Conservation (phyloP, 2,329 filamentous ascomycete genomes). For the Zymoseptoria brevis region DNA sequence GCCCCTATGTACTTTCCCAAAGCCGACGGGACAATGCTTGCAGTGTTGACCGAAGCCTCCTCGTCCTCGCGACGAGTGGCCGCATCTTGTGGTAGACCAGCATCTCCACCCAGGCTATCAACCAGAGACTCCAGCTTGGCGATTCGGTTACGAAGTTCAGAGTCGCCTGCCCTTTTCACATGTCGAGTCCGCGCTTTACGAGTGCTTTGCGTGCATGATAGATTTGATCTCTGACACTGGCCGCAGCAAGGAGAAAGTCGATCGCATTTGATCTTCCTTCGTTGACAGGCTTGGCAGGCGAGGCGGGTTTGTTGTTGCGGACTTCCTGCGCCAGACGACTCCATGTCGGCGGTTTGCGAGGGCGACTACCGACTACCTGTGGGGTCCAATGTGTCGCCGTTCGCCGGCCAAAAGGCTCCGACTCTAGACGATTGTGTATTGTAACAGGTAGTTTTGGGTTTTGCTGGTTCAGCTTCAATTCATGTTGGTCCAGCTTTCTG, state of each 20-base stretch:
- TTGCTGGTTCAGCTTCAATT: not conserved
- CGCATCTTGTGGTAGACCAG: constrained; percentile 2
- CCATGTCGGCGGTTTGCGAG: not conserved
- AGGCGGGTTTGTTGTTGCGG: constrained; percentile 19
- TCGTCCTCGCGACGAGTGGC: not conserved
- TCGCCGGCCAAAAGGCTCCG: no score
- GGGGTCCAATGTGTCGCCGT: not conserved
- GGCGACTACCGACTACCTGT: not conserved
- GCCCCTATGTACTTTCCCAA: constrained; percentile 19
- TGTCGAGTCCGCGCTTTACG: constrained; percentile 23
- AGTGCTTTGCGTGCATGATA: constrained; percentile 19
- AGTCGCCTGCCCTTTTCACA: constrained; percentile 20
- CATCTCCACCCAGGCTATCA: constrained; percentile 23
- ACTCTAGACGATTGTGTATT: no score
- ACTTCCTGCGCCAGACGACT: not conserved
- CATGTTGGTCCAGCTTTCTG: not conserved
- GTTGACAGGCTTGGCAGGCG: constrained; percentile 26
- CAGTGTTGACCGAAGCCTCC: not conserved
- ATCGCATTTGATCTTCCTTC: constrained; percentile 27
- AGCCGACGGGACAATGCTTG: not conserved
- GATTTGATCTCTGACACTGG: constrained; percentile 21
- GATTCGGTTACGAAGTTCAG: constrained; percentile 23
- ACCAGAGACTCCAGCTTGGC: constrained; percentile 25
- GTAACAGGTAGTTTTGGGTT: no score
- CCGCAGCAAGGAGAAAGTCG: constrained; percentile 23